Percentiles rank a stretch among this genome's conserved stretches.
Conservation (phyloP, 2,329 filamentous ascomycete species). For the Chaetomiaceae sp. region DNA sequence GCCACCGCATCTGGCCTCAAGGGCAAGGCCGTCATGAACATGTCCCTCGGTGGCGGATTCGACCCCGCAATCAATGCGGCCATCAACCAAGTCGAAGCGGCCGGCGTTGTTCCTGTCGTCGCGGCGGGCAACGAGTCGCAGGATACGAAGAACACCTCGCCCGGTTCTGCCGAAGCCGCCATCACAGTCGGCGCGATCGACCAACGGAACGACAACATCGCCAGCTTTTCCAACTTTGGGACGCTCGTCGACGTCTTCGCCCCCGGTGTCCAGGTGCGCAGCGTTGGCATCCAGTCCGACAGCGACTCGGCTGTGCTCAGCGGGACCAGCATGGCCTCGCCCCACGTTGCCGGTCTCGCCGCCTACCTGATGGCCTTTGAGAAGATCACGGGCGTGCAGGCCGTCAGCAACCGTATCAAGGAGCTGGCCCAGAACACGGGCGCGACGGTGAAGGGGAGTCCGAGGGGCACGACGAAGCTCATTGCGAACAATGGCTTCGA, state of each 20-base stretch:
- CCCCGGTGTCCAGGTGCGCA: too few relatives aligned
- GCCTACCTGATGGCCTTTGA: constrained; percentile 62
- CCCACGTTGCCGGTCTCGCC: constrained; percentile 62
- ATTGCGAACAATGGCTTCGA: constrained; percentile 53
- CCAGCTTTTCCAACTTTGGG: constrained; percentile 57
- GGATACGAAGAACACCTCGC: constrained; percentile 47
- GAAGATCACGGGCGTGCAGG: constrained; percentile 40
- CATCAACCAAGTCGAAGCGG: constrained; percentile 43
- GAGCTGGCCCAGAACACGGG: constrained; percentile 45
- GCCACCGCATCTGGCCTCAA: constrained; percentile 36
- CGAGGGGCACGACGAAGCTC: constrained; percentile 41
- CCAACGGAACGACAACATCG: constrained; percentile 42
- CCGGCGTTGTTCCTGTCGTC: constrained; percentile 53
- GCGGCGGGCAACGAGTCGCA: constrained; percentile 55
- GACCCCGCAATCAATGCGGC: constrained; percentile 52
- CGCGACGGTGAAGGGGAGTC: constrained; percentile 41
- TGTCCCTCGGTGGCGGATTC: constrained; percentile 52
- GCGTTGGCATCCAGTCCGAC: constrained; percentile 45
- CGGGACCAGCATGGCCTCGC: constrained; percentile 61
- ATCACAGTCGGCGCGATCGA: constrained; percentile 59
- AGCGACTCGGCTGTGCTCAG: constrained; percentile 42
- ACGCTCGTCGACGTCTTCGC: constrained; percentile 41
- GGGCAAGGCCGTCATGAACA: constrained; percentile 59
- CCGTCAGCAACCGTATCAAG: constrained; percentile 46
- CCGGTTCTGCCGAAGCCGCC: constrained; percentile 50